A percentile compares a stretch with the other conserved stretches of the same genome.
Evolutionary conservation across 2,329 filamentous ascomycete species (phyloP).

Genomic region (Exophiala phaeomuriformis): DNA sequence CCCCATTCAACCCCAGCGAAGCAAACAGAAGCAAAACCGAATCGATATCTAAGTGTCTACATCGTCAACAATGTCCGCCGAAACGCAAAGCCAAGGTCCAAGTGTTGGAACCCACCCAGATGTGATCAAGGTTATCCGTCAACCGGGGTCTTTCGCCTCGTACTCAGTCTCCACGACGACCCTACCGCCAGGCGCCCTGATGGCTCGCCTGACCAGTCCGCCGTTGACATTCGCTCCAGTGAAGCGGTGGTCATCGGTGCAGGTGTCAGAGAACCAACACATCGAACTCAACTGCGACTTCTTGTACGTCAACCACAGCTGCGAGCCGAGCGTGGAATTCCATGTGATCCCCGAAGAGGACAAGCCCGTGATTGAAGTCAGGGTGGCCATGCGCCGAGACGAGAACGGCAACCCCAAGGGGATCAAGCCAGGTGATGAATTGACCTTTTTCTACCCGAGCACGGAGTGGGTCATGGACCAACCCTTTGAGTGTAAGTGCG

Average conservation of each 20-base stretch:
- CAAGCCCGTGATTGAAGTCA: slow-evolving; percentile 35
- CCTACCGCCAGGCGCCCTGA: slow-evolving; percentile 11
- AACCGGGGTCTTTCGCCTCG: slow-evolving; percentile 11
- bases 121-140: slow-evolving; percentile 15
- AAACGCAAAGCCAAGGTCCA: neutral
- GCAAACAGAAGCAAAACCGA: no score
- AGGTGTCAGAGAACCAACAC: slow-evolving; percentile 43
- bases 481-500: slow-evolving; percentile 41
- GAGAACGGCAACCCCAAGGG: slow-evolving; percentile 23
- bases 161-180: slow-evolving; percentile 10
- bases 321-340: slow-evolving; percentile 47
- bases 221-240: slow-evolving; percentile 14
- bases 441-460: slow-evolving; percentile 46
- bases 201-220: slow-evolving; percentile 14
- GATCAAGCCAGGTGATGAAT: slow-evolving; percentile 36
- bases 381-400: slow-evolving; percentile 16
- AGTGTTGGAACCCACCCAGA: slow-evolving; percentile 8
- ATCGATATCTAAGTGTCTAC: neutral
- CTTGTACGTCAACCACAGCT: slow-evolving; percentile 53
- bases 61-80: neutral
- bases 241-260: slow-evolving; percentile 35
- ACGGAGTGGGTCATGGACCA: slow-evolving; percentile 46
- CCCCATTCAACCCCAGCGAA: no score
- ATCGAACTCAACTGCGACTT: slow-evolving; percentile 53
- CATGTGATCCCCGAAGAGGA: slow-evolving; percentile 40